Percentiles rank a stretch among this genome's conserved stretches.
phyloP scores from a whole-genome alignment of 768 basidiomycete genomes.

The Phylloporus sp. region DNA sequence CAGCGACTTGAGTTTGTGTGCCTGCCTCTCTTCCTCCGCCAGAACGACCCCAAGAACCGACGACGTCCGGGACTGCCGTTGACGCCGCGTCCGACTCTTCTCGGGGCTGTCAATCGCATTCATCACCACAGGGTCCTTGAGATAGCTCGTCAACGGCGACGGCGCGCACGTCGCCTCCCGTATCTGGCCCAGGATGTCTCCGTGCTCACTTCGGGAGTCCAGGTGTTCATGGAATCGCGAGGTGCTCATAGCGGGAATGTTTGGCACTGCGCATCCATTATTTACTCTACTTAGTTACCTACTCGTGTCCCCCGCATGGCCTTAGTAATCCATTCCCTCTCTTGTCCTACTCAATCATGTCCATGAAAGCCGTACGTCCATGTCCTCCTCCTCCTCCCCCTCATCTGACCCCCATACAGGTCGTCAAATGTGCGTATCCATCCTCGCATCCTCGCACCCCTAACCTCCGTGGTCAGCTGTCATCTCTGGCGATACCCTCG shows the following conservation, averaged over 20 bases:
- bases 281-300: no score
- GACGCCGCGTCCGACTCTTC: conserved; percentile 27
- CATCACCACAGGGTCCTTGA: conserved; percentile 41
- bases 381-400: neutral
- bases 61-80: conserved; percentile 31
- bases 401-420: conserved; percentile 27
- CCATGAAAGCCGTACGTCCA: conserved; percentile 66
- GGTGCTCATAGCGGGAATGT: conserved; percentile 18
- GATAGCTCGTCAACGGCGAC: conserved; percentile 40
- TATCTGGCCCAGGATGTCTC: conserved; percentile 38
- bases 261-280: conserved; percentile 1
- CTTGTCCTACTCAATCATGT: conserved; percentile 43
- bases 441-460: conserved; percentile 2
- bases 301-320: conserved; percentile 21
- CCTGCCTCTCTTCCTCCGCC: conserved; percentile 53
- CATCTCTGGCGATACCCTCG: conserved; percentile 84
- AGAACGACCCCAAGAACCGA: conserved; percentile 41
- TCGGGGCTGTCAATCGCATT: conserved; percentile 31
- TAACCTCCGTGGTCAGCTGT: conserved; percentile 52
- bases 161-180: conserved; percentile 43
- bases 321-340: neutral
- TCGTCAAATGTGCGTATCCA: conserved; percentile 52
- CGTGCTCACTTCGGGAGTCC: no score
- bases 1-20: conserved; percentile 48
- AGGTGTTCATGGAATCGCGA: conserved; percentile 31